phyloP scores from a whole-genome alignment of 257 asterid species.

The Nicotiana sylvestris region DNA sequence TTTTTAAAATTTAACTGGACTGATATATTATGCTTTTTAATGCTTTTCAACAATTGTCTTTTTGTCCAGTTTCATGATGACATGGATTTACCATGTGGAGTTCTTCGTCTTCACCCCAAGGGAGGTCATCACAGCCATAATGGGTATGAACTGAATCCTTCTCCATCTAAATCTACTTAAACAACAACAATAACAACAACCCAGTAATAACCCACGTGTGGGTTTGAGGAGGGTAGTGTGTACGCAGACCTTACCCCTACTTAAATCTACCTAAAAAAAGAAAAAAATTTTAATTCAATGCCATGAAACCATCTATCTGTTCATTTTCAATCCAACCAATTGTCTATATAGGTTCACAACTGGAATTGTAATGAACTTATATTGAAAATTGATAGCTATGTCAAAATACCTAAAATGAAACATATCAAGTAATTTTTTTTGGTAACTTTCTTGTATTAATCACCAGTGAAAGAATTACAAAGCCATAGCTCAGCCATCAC shows the following conservation, averaged over 20 bases:
- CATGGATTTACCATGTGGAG: conserved; percentile 93
- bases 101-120: conserved; percentile 76
- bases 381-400: background rate
- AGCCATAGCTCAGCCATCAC: too few relatives aligned
- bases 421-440: background rate
- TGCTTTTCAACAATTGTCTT: conserved; percentile 5
- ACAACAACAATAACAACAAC: too few relatives aligned
- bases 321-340: background rate
- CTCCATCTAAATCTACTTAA: background rate
- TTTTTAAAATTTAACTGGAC: conserved; percentile 10
- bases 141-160: conserved; percentile 47
- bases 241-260: too few relatives aligned
- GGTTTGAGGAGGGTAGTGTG: too few relatives aligned
- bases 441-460: too few relatives aligned
- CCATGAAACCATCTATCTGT: background rate
- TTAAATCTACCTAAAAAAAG: background rate
- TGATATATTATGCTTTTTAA: background rate
- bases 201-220: too few relatives aligned
- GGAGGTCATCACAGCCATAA: conserved; percentile 85
- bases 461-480: too few relatives aligned
- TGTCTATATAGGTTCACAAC: background rate
- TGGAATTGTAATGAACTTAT: background rate
- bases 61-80: conserved; percentile 76
- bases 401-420: background rate
- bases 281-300: background rate